Percentiles rank a stretch among this genome's conserved stretches.
These are phyloP conservation scores for Rosa chinensis DNA, from an alignment of 306 rosid species.

Conservation along the genomic window DNA sequence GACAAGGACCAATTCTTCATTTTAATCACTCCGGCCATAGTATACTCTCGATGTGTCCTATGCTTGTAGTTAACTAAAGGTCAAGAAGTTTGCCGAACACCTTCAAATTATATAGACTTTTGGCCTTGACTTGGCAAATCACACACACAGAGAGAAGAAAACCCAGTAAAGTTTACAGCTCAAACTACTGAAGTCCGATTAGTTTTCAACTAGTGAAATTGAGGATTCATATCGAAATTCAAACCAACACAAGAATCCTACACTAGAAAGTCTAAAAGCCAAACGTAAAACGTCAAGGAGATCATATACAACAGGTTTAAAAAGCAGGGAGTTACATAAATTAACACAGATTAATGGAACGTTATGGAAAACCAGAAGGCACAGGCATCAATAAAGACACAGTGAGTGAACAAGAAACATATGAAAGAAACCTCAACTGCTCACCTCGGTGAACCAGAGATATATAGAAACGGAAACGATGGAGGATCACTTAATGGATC, in stretches of 20 bases:
- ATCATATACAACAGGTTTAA: neutral
- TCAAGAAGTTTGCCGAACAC: neutral
- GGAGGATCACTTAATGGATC: neutral
- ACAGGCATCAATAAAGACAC: neutral
- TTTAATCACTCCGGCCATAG: neutral
- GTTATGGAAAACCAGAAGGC: conserved; percentile 2
- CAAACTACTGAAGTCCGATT: neutral
- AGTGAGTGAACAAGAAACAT: neutral
- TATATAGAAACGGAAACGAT: neutral
- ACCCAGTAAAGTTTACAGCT: neutral
- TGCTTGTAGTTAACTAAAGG: neutral
- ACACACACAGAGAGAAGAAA: neutral
- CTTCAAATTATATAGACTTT: neutral
- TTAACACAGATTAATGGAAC: neutral
- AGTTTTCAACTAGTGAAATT: neutral
- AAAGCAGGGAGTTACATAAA: neutral
- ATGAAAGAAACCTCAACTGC: neutral
- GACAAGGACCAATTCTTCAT: neutral
- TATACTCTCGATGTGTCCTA: conserved; percentile 1
- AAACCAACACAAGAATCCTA: neutral
- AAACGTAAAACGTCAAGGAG: neutral
- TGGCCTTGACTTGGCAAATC: neutral
- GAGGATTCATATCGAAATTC: neutral
- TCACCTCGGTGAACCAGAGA: conserved; percentile 1
- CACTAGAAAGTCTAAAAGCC: neutral